Conservation (phyloP, 345 rosid genomes). For the Citrus unshiu region DNA sequence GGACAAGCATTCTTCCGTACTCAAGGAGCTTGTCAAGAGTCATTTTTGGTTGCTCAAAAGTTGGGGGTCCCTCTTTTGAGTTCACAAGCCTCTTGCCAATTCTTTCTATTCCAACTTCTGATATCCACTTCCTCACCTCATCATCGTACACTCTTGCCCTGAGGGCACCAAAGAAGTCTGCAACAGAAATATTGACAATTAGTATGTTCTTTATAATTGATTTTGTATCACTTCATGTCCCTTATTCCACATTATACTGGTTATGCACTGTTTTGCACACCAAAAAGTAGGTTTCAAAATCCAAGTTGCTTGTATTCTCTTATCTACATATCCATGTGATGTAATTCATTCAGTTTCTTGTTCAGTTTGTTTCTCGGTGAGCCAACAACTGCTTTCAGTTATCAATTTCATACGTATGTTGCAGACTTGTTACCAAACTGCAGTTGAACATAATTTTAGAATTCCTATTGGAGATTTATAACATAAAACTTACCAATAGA, state of each 20-base stretch:
- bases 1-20: slow-evolving; percentile 50
- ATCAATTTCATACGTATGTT: too few relatives aligned
- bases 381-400: too few relatives aligned
- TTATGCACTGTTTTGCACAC: too few relatives aligned
- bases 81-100: slow-evolving; percentile 47
- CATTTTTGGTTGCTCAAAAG: slow-evolving; percentile 53
- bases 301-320: too few relatives aligned
- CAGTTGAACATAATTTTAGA: not conserved
- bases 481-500: slow-evolving; percentile 40
- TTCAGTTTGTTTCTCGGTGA: too few relatives aligned
- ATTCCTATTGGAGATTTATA: not conserved
- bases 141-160: slow-evolving; percentile 61
- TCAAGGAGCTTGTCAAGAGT: slow-evolving; percentile 35
- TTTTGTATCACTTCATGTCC: too few relatives aligned
- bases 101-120: slow-evolving; percentile 35
- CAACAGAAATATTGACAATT: slow-evolving; percentile 7
- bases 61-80: slow-evolving; percentile 51
- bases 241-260: too few relatives aligned
- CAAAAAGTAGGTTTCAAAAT: too few relatives aligned
- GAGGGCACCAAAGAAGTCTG: slow-evolving; percentile 54
- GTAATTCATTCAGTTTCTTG: too few relatives aligned
- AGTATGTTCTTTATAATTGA: slow-evolving; percentile 31
- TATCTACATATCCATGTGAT: too few relatives aligned
- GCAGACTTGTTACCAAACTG: too few relatives aligned
- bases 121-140: slow-evolving; percentile 52